These are phyloP conservation scores for Collybia mongolica DNA, from an alignment of 768 basidiomycete species.

Conservation along the genomic window DNA sequence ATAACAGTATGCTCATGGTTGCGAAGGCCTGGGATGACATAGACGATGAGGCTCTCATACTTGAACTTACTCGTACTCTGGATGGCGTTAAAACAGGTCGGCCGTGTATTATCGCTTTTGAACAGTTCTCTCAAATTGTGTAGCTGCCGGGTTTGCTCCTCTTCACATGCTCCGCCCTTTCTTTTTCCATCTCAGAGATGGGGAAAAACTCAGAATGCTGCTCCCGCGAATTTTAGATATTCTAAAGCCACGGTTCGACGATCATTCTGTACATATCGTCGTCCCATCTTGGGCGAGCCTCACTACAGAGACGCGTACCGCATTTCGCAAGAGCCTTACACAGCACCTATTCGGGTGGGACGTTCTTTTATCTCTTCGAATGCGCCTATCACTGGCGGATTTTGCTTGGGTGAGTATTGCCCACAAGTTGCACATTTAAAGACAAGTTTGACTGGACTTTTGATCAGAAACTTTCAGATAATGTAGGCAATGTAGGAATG, in stretches of 20 bases:
- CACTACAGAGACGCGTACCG: conserved; percentile 35
- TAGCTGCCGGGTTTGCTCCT: conserved; percentile 46
- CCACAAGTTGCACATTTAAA: too few relatives aligned
- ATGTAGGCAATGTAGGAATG: conserved; percentile 35
- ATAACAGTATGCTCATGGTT: conserved; percentile 52
- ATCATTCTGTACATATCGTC: conserved; percentile 30
- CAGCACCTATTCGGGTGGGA: conserved; percentile 66
- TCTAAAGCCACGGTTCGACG: conserved; percentile 31
- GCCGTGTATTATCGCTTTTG: conserved; percentile 4
- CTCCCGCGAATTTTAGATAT: conserved; percentile 45
- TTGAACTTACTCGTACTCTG: conserved; percentile 29
- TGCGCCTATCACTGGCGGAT: conserved; percentile 55
- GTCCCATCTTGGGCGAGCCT: conserved; percentile 27
- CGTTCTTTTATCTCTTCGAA: conserved; percentile 47
- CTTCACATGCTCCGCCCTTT: conserved; percentile 50
- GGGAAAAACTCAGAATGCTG: conserved; percentile 31
- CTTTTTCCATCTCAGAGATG: conserved; percentile 43
- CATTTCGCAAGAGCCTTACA: conserved; percentile 50
- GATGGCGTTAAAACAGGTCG: conserved; percentile 28
- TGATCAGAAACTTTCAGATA: conserved; percentile 46
- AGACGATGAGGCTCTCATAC: conserved; percentile 31
- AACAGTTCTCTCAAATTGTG: neutral
- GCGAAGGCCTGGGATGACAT: conserved; percentile 51
- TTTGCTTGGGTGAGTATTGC: conserved; percentile 42
- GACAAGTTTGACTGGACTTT: neutral